These are phyloP conservation scores for Ophiostoma perfectum DNA, from an alignment of 2,329 filamentous ascomycete genomes.

Conservation along the genomic window DNA sequence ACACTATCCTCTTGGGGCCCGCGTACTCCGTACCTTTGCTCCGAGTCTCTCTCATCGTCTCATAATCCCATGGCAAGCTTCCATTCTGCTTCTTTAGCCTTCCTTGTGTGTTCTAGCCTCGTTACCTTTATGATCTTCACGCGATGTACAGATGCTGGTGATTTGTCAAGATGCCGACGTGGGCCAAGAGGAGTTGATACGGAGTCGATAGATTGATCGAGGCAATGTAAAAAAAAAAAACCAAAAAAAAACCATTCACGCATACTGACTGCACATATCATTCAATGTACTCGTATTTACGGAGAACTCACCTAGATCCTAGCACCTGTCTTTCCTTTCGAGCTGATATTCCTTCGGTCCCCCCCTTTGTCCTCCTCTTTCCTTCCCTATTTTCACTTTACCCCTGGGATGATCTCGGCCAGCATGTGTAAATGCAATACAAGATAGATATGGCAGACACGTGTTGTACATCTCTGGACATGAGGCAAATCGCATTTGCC, in stretches of 20 bases:
- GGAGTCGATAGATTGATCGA: no score
- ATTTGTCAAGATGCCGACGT: no score
- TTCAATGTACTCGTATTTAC: no score
- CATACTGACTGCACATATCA: no score
- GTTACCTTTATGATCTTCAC: neutral
- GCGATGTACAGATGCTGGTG: no score
- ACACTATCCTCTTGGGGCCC: neutral
- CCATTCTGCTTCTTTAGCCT: neutral
- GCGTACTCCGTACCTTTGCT: neutral
- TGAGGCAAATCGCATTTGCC: neutral
- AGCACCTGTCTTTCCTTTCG: no score
- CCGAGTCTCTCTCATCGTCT: neutral
- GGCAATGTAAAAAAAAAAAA: no score
- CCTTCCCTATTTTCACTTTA: neutral
- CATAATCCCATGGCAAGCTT: neutral
- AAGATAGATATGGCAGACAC: neutral
- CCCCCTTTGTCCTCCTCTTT: neutral
- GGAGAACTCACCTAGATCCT: no score
- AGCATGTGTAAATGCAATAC: no score
- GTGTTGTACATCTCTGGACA: neutral
- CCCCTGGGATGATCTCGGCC: neutral
- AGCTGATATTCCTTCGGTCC: neutral
- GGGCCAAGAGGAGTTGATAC: no score
- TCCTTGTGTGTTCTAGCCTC: neutral
- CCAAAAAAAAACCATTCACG: no score